A percentile compares a stretch with the other conserved stretches of the same genome.
phyloP scores from a whole-genome alignment of 192 early-diverging fungal genomes.

The Thoreauomyces humboldtii region DNA sequence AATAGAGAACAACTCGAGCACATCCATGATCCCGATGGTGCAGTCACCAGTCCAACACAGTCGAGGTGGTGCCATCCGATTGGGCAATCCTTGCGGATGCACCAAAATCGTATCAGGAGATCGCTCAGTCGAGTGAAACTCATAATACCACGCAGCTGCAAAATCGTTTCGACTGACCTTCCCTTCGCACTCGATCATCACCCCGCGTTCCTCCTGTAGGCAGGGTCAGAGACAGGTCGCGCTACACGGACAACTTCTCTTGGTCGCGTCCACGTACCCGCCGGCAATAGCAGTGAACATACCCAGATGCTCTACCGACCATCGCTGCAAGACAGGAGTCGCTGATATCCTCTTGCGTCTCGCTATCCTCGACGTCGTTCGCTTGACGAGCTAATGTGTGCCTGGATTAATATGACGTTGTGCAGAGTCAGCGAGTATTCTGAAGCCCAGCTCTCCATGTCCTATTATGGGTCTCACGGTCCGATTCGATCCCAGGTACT shows the following conservation, averaged over 20 bases:
- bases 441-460: no score
- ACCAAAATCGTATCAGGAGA: background rate
- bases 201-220: background rate
- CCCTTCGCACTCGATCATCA: slow-evolving; percentile 4
- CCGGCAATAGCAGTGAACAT: slow-evolving; percentile 9
- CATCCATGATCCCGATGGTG: slow-evolving; percentile 62
- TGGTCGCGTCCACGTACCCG: background rate
- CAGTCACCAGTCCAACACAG: slow-evolving; percentile 31
- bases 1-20: slow-evolving; percentile 14
- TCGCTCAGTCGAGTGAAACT: background rate
- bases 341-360: background rate
- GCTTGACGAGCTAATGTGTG: no score
- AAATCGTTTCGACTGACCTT: background rate
- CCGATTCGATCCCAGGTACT: no score
- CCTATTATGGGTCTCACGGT: no score
- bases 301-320: background rate
- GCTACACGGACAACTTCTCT: no score
- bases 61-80: slow-evolving; percentile 3
- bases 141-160: background rate
- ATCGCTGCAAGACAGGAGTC: background rate
- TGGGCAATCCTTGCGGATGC: background rate
- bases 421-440: no score
- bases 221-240: background rate
- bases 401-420: no score
- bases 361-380: background rate